Evolutionary conservation across 164 flowering plant genomes (phyloP), one percentile per base, ranked within the genome.

Genomic region (Liquidambar formosana): DNA sequence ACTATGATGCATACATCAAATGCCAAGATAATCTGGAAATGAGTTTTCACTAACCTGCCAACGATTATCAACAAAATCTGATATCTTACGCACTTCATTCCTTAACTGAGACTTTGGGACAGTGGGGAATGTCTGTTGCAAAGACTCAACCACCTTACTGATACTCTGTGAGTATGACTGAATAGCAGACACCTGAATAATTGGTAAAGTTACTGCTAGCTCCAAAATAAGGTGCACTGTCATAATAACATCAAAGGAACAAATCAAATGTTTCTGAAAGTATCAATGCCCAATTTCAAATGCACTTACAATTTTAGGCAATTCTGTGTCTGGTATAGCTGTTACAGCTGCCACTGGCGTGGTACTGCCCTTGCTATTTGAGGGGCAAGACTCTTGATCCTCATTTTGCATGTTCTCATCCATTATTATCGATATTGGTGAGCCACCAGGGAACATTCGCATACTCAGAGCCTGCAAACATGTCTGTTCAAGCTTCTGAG

Each of bases 81-180:
- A 81, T 71, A 95, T 72, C 74, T 95, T 94, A 28, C 89, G 87
- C 70, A 95, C 97, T 91, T 89, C 91, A 43, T 71, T 80, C 66
- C 75, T 81, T 51, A 93, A 63, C 18, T 86, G 90, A 46, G 84
- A 53, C 78, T 86, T 95, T 19, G 97, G 65, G 51, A 74, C 63
- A 46, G 70, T 25, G 2, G 97, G 96, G 71, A 89, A 90, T 64
- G 66, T 89, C 49, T 76, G 74, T 46, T 85, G 92, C 83, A 91
- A 74, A 59, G 82, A 74, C 45, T 87, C 89, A 1, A 85, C 76
- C 70, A 93, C 77, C 78, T 84, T 91, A 70, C 64, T 74, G n/a
- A 93, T 91, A 38, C 93, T 75, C 28, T 81, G 79, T 8, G 94
- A 52, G 73, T 75, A 64, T 26, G 90, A 82, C 65, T 81, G 89